Evolutionary conservation across 2,329 filamentous ascomycete species (phyloP).

Genomic region (Colletotrichum karsti): DNA sequence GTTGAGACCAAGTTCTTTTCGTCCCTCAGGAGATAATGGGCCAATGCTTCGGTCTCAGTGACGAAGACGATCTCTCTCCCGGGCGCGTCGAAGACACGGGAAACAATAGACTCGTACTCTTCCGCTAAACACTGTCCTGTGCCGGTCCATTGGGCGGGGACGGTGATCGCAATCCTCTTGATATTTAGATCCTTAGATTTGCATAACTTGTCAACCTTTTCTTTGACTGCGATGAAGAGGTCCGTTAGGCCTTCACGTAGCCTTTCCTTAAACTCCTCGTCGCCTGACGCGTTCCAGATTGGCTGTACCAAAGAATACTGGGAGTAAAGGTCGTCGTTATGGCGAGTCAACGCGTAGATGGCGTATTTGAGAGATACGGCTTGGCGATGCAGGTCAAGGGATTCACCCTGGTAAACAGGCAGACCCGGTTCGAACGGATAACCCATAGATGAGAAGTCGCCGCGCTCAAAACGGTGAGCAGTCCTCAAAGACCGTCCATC

Average conservation of each 20-base stretch:
- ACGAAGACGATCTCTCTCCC: not conserved
- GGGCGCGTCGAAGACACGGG: not conserved
- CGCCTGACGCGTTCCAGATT: not conserved
- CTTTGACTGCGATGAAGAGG: not conserved
- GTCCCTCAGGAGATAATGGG: constrained; percentile 9
- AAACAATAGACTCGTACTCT: not conserved
- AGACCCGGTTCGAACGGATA: constrained; percentile 30
- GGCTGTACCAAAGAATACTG: not conserved
- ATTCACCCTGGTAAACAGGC: constrained; percentile 24
- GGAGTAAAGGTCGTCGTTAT: not conserved
- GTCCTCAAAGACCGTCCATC: not conserved
- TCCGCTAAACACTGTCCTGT: not conserved
- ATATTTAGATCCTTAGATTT: not conserved
- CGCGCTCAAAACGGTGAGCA: not conserved
- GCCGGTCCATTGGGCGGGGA: not conserved
- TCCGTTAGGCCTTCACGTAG: not conserved
- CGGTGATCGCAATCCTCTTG: not conserved
- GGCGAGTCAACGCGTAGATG: constrained; percentile 23
- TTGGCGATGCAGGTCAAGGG: not conserved
- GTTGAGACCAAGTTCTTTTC: not conserved
- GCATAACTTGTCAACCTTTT: not conserved
- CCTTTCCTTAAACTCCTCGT: not conserved
- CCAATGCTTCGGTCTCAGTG: constrained; percentile 9
- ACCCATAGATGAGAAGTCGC: constrained; percentile 29
- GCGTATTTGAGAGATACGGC: constrained; percentile 30